Conservation (phyloP, 75 land plant genomes). For the Larix kaempferi region DNA sequence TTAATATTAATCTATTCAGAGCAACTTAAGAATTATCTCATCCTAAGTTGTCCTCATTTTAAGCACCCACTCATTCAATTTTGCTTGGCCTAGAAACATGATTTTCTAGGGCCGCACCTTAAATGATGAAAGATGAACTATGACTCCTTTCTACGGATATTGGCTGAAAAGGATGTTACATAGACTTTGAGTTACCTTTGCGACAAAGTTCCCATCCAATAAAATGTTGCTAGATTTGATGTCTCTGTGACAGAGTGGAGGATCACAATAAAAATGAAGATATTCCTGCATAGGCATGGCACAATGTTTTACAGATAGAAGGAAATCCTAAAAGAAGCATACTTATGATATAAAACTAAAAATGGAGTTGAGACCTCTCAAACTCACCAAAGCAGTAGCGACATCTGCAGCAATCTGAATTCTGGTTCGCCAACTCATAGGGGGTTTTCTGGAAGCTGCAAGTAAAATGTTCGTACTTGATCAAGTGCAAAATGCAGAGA, state of each 20-base stretch:
- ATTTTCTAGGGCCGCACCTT: neutral
- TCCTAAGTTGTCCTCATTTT: neutral
- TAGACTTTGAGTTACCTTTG: constrained; percentile 59
- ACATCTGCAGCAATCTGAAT: constrained; percentile 83
- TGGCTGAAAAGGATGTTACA: neutral
- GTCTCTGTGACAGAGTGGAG: constrained; percentile 92
- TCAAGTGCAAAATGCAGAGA: too few relatives aligned
- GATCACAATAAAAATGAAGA: constrained; percentile 88
- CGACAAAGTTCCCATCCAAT: constrained; percentile 80
- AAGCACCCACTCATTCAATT: neutral
- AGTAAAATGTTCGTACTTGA: neutral
- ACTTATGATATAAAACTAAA: constrained; percentile 1
- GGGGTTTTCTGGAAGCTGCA: constrained; percentile 44
- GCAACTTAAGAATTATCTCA: neutral
- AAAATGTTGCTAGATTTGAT: constrained; percentile 95
- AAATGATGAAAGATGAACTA: neutral
- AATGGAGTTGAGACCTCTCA: neutral
- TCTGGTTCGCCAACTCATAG: constrained; percentile 77
- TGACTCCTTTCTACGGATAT: neutral
- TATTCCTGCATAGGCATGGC: constrained; percentile 59
- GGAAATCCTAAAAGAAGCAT: neutral
- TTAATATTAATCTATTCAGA: too few relatives aligned
- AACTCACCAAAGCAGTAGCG: constrained; percentile 87
- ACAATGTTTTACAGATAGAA: neutral
- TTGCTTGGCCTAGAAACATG: neutral